These are phyloP conservation scores for Amphicarpaea edgeworthii DNA, from an alignment of 306 rosid species.

Conservation along the genomic window DNA sequence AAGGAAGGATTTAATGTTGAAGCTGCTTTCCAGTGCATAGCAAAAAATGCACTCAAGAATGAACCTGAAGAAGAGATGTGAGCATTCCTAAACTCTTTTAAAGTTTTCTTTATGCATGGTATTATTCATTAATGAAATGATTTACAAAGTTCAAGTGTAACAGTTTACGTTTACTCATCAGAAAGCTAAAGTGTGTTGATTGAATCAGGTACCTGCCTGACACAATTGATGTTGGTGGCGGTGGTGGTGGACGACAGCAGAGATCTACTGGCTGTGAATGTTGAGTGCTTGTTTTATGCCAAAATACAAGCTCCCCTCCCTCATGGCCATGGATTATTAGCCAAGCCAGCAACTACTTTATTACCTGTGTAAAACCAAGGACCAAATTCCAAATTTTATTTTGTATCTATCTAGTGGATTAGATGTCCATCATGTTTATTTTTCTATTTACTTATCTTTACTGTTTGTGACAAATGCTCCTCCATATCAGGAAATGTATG, in stretches of 20 bases:
- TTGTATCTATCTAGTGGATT: conserved; percentile 51
- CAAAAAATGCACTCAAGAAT: conserved; percentile 97
- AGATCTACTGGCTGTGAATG: conserved; percentile 96
- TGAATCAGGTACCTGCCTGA: conserved; percentile 85
- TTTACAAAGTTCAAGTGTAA: background rate
- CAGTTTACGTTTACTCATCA: background rate
- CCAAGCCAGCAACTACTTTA: conserved; percentile 37
- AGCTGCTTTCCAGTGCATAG: conserved; percentile 97
- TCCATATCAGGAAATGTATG: conserved; percentile 32
- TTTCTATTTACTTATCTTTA: conserved; percentile 29
- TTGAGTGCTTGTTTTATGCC: conserved; percentile 52
- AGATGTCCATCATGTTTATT: conserved; percentile 39
- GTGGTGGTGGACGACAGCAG: conserved; percentile 86
- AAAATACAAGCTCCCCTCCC: conserved; percentile 21
- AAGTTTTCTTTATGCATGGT: conserved; percentile 10
- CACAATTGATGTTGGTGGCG: conserved; percentile 80
- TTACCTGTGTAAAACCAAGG: conserved; percentile 37
- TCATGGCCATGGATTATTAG: conserved; percentile 40
- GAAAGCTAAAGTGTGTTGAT: conserved; percentile 18
- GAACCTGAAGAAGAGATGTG: conserved; percentile 99
- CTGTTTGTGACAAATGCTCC: conserved; percentile 31
- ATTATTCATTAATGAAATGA: too few species aligned
- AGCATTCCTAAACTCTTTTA: conserved; percentile 40
- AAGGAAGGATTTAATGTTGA: conserved; percentile 99
- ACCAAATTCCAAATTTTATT: conserved; percentile 44